Evolutionary conservation across 495 filamentous ascomycete species (phyloP), one percentile per base, ranked within the genome.

Genomic region (Cercophora scortea): DNA sequence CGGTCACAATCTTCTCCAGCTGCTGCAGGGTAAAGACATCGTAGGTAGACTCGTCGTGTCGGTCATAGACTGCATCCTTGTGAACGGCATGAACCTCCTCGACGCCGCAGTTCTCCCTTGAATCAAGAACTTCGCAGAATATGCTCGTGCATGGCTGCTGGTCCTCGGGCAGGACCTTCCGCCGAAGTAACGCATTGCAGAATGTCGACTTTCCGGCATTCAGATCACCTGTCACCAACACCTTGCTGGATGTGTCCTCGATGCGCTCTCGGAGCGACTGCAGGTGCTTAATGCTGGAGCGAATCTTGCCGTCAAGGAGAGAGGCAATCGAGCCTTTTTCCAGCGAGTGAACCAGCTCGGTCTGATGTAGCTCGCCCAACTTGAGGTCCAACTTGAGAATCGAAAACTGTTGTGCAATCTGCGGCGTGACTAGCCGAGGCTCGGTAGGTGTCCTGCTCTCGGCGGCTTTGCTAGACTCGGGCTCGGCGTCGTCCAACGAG

Each of bases 171-270:
- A 98, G 73, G 13, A 98, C 79, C 69, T 96, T 96, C 52, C 90
- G 84, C 42, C 93, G 85, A 38, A 98, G 71, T 18, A 98, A 71
- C 9, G 93, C 94, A 70, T 98, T 98, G 73, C 93, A 98, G 59
- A 98, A 97, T 6, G 93, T 97, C 10, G 93, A 98, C 64, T 98
- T 98, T 61, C 93, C 93, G 12, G 93, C 92, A 65, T 98, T 98
- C 45, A 97, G 68, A 70, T 98, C 93, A 61, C 93, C 93, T 11
- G 93, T 98, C n/a, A 98, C 84, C 58, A 98, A 64, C 13, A 98
- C 94, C 70, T 97, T 98, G 71, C 94, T 97, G 3, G 92, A 88
- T 0, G 88, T 97, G 71, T 98, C 93, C 62, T 96, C 92, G 47
- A 98, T 98, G 47, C 93, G 82, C 56, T 97, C 94, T 53, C 89